Conservation (phyloP, 2,329 filamentous ascomycete species). For the Calonectria fujianensis region DNA sequence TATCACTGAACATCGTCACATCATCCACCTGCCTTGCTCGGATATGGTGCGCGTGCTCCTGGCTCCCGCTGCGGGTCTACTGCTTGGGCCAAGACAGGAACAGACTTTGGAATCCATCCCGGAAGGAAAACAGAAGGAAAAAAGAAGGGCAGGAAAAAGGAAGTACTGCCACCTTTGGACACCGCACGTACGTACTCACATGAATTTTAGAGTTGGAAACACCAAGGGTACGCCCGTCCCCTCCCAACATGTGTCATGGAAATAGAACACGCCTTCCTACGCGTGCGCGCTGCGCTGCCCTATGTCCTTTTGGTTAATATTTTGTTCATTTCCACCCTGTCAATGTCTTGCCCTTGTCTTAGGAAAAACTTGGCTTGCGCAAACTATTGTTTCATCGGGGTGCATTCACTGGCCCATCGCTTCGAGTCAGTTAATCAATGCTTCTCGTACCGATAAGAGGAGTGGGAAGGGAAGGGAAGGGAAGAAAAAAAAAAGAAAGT, state of each 20-base stretch:
- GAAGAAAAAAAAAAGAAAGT: slow-evolving; percentile 16
- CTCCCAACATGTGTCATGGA: slow-evolving; percentile 24
- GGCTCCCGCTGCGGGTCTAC: slow-evolving; percentile 18
- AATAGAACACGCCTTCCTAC: slow-evolving; percentile 4
- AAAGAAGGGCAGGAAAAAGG: slow-evolving; percentile 10
- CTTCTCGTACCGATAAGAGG: slow-evolving; percentile 5
- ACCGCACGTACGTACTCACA: slow-evolving; percentile 5
- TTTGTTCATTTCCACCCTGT: background rate
- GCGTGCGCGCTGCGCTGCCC: background rate
- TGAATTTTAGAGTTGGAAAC: slow-evolving; percentile 23
- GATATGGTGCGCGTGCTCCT: slow-evolving; percentile 22
- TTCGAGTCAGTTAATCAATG: slow-evolving; percentile 17
- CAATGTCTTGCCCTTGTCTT: slow-evolving; percentile 17
- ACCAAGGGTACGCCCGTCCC: slow-evolving; percentile 24
- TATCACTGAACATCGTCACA: slow-evolving; percentile 7
- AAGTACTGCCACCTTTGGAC: background rate
- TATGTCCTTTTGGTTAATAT: background rate
- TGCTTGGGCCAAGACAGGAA: slow-evolving; percentile 12
- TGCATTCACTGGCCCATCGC: slow-evolving; percentile 15
- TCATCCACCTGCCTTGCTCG: slow-evolving; percentile 29
- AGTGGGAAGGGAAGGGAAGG: background rate
- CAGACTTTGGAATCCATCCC: slow-evolving; percentile 16
- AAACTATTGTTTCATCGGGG: slow-evolving; percentile 13
- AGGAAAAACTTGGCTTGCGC: background rate
- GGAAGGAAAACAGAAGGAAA: slow-evolving; percentile 9